These are phyloP conservation scores for Croton setiger DNA, from an alignment of 441 rosid genomes.

Conservation along the genomic window DNA sequence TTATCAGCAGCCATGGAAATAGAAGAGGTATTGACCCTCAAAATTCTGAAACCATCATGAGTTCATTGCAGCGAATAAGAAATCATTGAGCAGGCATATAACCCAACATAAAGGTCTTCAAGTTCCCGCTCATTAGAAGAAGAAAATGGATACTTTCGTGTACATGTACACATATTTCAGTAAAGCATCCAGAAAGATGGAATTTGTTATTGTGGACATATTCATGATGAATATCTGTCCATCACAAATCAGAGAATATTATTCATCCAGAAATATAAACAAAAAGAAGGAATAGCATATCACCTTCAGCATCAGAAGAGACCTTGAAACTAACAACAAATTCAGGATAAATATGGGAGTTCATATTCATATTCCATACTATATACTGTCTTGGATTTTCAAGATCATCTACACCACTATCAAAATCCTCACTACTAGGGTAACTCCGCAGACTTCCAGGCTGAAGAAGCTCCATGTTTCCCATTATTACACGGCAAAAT, in stretches of 20 bases:
- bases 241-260: no score
- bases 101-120: neutral
- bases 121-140: conserved; percentile 1
- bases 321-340: conserved; percentile 92
- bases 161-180: no score
- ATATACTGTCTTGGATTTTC: conserved; percentile 59
- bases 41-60: conserved; percentile 32
- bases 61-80: conserved; percentile 30
- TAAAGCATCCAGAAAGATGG: no score
- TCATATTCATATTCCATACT: conserved; percentile 90
- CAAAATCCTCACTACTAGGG: conserved; percentile 73
- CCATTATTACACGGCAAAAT: conserved; percentile 91
- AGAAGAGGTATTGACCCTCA: conserved; percentile 34
- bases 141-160: no score
- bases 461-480: conserved; percentile 74
- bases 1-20: conserved; percentile 24
- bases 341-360: conserved; percentile 86
- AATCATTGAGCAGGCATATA: neutral
- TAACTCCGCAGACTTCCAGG: conserved; percentile 55
- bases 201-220: neutral
- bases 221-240: neutral
- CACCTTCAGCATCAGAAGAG: conserved; percentile 70
- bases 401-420: conserved; percentile 87
- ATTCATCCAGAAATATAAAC: conserved; percentile 11
- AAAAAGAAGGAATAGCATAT: conserved; percentile 33